Evolutionary conservation across 805 yeast genomes (phyloP), one percentile per base, ranked within the genome.

Genomic region (Kuraishia capsulata): DNA sequence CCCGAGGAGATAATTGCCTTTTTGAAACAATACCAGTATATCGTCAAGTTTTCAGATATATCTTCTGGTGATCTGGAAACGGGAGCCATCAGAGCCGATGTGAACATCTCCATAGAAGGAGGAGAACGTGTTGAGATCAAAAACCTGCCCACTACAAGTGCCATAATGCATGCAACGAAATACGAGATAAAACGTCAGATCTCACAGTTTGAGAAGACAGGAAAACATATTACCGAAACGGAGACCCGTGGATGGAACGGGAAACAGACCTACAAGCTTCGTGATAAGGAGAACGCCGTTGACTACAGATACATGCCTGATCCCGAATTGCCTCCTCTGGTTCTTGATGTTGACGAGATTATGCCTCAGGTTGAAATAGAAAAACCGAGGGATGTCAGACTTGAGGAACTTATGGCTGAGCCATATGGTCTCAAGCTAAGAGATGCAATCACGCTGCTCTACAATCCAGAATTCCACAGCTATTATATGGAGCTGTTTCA

Each of bases 221-320:
- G 59, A 2, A 44, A 44, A 1, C 41, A 41, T 1, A 45, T 49
- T 5, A 24, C 37, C 2, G 44, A 41, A 9, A 50, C 50, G 19
- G 95, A 89, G 51, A 92, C 98, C 0, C 70, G 97, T 52, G 92
- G 96, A 16, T 92, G 97, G 96, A 80, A 81, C 50, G 97, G 96
- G 2, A 57, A 57, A 3, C 62, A 65, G 31, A 90, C 97, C 0
- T 65, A 70, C 33, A 67, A 72, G 36, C 60, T 82, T 36, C 73
- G 98, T 52, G 66, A 74, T 3, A 92, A 92, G 51, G 97, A 90
- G 54, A 73, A 74, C 30, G 73, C 85, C 0, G 71, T 84, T 10
- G 98, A 92, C 57, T 92, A 92, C 58, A 66, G 97, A 49, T 92
- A 88, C 53, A 81, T 90, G 71, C 96, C 97, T 0, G 98, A 92